A percentile compares a stretch with the other conserved stretches of the same genome.
Evolutionary conservation across 1,284 basidiomycete genomes (phyloP).

Genomic region (Sporisorium sorghi): DNA sequence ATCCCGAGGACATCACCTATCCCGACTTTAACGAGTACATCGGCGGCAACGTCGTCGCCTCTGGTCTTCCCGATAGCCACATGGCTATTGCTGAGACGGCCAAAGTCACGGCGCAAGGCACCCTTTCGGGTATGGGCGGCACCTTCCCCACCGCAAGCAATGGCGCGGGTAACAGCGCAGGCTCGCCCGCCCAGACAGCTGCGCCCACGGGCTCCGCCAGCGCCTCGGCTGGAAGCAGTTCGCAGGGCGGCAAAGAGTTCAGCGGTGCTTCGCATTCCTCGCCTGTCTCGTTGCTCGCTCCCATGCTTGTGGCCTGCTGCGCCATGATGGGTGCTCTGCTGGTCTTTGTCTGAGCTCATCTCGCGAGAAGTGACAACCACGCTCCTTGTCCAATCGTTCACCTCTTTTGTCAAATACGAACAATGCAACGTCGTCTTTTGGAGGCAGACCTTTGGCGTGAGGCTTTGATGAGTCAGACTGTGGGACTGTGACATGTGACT

Average conservation of each 20-base stretch:
- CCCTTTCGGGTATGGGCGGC: constrained; percentile 8
- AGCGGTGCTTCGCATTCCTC: background rate
- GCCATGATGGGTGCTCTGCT: constrained; percentile 1
- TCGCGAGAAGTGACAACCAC: too few species aligned
- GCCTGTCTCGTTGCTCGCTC: background rate
- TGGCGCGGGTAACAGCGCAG: constrained; percentile 3
- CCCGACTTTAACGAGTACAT: constrained; percentile 50
- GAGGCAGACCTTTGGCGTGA: background rate
- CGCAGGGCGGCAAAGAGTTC: background rate
- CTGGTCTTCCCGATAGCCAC: constrained; percentile 39
- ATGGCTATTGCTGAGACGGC: constrained; percentile 25
- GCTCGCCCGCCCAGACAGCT: background rate
- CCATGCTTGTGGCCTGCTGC: constrained; percentile 2
- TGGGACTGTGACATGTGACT: background rate
- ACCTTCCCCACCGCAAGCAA: constrained; percentile 8
- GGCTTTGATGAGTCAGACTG: background rate
- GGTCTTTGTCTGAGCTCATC: background rate
- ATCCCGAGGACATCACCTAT: constrained; percentile 70
- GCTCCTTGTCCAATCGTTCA: background rate
- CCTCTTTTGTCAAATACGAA: background rate
- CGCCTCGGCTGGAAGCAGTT: background rate
- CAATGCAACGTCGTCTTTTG: constrained; percentile 1
- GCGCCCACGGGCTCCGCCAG: background rate
- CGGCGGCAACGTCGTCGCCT: constrained; percentile 38
- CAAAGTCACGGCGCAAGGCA: constrained; percentile 13